Base-by-base conservation (phyloP, 2,329 filamentous ascomycete genomes). In the Truncatella angustata region DNA sequence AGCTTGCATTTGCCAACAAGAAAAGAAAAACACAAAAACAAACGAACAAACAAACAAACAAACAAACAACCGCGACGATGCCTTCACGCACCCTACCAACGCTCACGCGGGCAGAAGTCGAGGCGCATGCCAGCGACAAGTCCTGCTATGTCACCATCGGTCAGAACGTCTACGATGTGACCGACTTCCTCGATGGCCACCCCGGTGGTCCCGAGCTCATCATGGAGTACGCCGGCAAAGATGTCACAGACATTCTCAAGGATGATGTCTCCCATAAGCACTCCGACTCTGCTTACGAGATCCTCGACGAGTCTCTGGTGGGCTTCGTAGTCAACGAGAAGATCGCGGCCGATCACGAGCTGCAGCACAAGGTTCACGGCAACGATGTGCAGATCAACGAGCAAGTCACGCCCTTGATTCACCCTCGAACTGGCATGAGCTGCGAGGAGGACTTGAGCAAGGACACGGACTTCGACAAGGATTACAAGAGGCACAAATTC, bases 121-220 rank as follows among this genome's bases (percentile, higher is more conserved):
- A 87, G 70, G 77, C 85, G 61, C 91, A 96, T 72, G 93, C 89
- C 69, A 86, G 83, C 43, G 75, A 76, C 46, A 83, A 91, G 66
- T 96, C 91, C 45, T 97, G 93, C 77, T 99, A 92, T 77, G 92
- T 99, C 61, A 94, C 90, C 3, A 79, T 97, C 50, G 92, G 91
- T 56, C 81, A 82, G 53, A 95, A 93, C 62, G 93, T 99, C 61
- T 99, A 91, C 79, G 93, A 99, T 76, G 81, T 99, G 58, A 97
- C 94, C 54, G 84, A 90, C 51, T 99, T 99, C 66, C 72, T 97
- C 55, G 84, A 91, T 49, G 86, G 91, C 60, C 94, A 99, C 68
- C 94, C 94, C 21, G 94, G 94, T 60, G 94, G 94, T 53, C 84
- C 85, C 62, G 90, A 96, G 56, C 76, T 97, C 61, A 87, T 99